Base-by-base conservation (phyloP, 192 early-diverging fungal genomes). In the Diversispora epigaea region DNA sequence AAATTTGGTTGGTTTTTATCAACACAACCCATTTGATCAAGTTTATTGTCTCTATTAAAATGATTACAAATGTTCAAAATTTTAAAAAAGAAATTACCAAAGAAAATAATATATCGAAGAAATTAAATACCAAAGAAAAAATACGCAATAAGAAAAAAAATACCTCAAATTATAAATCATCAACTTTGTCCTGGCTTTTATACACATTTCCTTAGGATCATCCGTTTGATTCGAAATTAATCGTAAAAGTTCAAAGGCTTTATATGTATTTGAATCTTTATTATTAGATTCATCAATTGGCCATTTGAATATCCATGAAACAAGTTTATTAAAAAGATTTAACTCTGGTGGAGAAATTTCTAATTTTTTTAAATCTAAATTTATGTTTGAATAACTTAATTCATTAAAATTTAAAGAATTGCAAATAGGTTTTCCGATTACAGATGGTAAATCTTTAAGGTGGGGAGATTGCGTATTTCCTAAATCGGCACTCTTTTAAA, bases 311-410 rank as follows among this genome's bases (percentile, higher is more conserved):
- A 67, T 19, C 65, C 65, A 67, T 47, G n/a, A 47, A 25, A 67
- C 11, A n/a, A 67, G 22, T 41, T 19, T n/a, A 67, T 67, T 45
- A 11, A 67, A 47, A 41, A 67, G 40, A 67, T 67, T 67, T 12
- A 21, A 17, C 3, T 46, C 45, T 12, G 65, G 22, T 8, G 45
- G 45, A 12, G 45, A 21, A 19, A 67, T 67, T 47, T 67, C 44
- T 4, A 67, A 45, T 41, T 19, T 47, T 47, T 25, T 19, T 6
- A 11, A 47, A 67, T 45, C 21, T 12, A 67, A 25, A 6, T 67
- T 21, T 32, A 32, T 32, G 47, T 47, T 47, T 25, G 19, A 25
- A 12, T 49, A 8, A 1, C 25, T 67, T 6, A 67, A n/a, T 67
- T 67, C 65, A 15, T 67, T 45, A 49, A 67, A 67, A 46, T 67